Percentiles rank a stretch among this genome's conserved stretches.
phyloP scores from a whole-genome alignment of 192 early-diverging fungal species.

The Glomus cerebriforme region DNA sequence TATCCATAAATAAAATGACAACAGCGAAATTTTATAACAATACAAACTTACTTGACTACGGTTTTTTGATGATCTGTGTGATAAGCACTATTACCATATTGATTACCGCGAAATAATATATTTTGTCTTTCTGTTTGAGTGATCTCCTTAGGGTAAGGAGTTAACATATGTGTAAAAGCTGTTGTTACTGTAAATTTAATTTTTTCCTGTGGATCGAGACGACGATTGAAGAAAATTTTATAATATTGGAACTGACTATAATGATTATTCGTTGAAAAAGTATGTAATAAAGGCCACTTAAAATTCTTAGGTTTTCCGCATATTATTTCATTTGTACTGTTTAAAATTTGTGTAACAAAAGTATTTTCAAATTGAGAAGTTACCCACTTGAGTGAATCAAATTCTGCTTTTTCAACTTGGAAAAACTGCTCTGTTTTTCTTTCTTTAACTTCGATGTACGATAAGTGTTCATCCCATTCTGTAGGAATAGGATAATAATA shows the following conservation, averaged over 20 bases:
- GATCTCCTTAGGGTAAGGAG: conserved; percentile 56
- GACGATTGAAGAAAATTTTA: conserved; percentile 47
- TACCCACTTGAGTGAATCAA: conserved; percentile 27
- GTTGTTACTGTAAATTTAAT: conserved; percentile 59
- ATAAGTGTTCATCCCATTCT: conserved; percentile 34
- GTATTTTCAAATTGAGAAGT: background rate
- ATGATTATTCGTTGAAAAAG: background rate
- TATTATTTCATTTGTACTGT: background rate
- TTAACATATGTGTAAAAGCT: conserved; percentile 46
- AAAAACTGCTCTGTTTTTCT: conserved; percentile 45
- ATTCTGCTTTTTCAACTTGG: conserved; percentile 37
- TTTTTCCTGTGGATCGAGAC: conserved; percentile 60
- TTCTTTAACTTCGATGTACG: conserved; percentile 47
- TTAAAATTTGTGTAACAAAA: background rate
- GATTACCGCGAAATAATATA: conserved; percentile 62
- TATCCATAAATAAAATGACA: background rate
- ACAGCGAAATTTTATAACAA: background rate
- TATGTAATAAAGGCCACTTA: background rate
- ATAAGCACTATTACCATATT: conserved; percentile 70
- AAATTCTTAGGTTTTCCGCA: background rate
- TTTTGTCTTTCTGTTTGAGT: conserved; percentile 69
- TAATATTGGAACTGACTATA: conserved; percentile 46
- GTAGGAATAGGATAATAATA: conserved; percentile 53
- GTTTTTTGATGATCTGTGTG: conserved; percentile 73
- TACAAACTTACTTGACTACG: conserved; percentile 66